A percentile compares a stretch with the other conserved stretches of the same genome.
Evolutionary conservation across 768 basidiomycete species (phyloP).

Genomic region (Lactarius pseudohatsudake): DNA sequence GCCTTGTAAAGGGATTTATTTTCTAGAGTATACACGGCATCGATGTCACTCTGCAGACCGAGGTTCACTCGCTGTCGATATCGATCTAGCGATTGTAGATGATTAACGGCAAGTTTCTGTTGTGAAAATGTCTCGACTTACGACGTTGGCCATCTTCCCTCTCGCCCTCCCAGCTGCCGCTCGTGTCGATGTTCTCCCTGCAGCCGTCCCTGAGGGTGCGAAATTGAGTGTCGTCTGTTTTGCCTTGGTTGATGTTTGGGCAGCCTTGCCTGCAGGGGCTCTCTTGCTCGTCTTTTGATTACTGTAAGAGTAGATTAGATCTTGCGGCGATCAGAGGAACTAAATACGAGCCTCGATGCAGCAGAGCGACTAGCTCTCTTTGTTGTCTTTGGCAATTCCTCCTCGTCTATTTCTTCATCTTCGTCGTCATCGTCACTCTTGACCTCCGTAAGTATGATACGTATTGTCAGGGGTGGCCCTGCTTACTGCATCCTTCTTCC

Average conservation of each 20-base stretch:
- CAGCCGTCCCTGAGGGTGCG: constrained; percentile 45
- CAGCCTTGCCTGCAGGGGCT: constrained; percentile 49
- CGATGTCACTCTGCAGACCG: background rate
- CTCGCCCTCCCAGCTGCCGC: constrained; percentile 70
- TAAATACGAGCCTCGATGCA: constrained; percentile 52
- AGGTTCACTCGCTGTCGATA: constrained; percentile 29
- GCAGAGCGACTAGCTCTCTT: constrained; percentile 67
- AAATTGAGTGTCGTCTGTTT: constrained; percentile 65
- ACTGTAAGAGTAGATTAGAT: constrained; percentile 7
- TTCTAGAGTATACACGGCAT: background rate
- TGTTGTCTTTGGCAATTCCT: constrained; percentile 46
- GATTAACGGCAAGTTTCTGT: background rate
- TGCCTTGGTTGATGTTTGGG: constrained; percentile 36
- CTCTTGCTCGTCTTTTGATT: constrained; percentile 50
- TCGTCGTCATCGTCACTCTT: constrained; percentile 58
- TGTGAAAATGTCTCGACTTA: constrained; percentile 34
- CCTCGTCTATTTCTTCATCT: constrained; percentile 53
- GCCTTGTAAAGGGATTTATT: background rate
- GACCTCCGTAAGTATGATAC: constrained; percentile 55
- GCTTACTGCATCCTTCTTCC: constrained; percentile 40
- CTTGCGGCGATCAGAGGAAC: constrained; percentile 2
- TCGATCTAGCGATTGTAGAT: constrained; percentile 25
- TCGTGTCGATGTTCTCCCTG: constrained; percentile 51
- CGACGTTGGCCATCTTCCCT: constrained; percentile 54
- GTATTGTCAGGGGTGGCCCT: constrained; percentile 7